Conservation (phyloP, 805 yeast species). For the Lipomyces sp. region DNA sequence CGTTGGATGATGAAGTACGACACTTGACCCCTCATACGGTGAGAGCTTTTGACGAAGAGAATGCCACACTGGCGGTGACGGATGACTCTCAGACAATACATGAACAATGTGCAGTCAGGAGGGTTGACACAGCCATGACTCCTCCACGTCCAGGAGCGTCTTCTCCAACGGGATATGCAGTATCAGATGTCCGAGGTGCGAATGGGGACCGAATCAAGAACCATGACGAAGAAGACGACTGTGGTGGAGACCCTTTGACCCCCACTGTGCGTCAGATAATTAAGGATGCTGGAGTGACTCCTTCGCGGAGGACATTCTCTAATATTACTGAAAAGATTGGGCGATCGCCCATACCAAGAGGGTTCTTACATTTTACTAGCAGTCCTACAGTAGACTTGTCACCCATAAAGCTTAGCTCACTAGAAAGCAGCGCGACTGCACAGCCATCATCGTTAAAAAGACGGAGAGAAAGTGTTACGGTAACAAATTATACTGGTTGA, state of each 20-base stretch:
- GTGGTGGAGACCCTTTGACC: neutral
- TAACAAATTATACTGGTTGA: neutral
- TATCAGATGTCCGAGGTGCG: neutral
- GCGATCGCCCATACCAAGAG: neutral
- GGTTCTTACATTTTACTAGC: conserved; percentile 1
- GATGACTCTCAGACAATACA: neutral
- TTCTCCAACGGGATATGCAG: neutral
- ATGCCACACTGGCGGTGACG: neutral
- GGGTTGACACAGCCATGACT: neutral
- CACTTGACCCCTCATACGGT: neutral
- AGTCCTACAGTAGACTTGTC: conserved; percentile 15
- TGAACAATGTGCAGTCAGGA: neutral
- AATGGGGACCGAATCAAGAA: neutral
- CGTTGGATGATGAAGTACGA: too few species aligned
- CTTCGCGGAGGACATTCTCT: neutral
- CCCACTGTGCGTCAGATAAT: conserved; percentile 12
- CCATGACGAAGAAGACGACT: neutral
- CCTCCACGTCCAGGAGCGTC: neutral
- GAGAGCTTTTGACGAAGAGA: neutral
- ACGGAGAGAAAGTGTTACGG: conserved; percentile 1
- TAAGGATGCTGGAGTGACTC: conserved; percentile 13
- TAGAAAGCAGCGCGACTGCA: neutral
- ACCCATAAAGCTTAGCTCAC: conserved; percentile 3
- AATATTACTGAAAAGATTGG: neutral
- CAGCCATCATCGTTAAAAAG: neutral